phyloP scores from a whole-genome alignment of 2,329 filamentous ascomycete genomes.

The Periconia sp. region DNA sequence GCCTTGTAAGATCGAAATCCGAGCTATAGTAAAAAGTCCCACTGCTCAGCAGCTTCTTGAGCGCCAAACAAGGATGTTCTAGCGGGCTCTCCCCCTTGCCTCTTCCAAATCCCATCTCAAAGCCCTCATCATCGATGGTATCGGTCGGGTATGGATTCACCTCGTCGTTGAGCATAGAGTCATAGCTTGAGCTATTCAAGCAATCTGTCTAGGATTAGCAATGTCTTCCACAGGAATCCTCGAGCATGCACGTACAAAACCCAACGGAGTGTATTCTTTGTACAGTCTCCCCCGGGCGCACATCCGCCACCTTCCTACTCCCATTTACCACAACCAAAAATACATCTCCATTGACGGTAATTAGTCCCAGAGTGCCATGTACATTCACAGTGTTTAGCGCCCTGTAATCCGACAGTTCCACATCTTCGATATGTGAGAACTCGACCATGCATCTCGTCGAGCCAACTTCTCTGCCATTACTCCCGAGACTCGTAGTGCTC shows the following conservation, averaged over 20 bases:
- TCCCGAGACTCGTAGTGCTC: constrained; percentile 59
- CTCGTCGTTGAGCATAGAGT: constrained; percentile 70
- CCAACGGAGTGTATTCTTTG: constrained; percentile 86
- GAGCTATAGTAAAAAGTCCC: constrained; percentile 98
- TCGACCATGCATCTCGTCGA: constrained; percentile 81
- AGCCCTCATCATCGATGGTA: constrained; percentile 60
- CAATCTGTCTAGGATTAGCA: constrained; percentile 67
- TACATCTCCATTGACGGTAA: constrained; percentile 81
- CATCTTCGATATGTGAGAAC: constrained; percentile 69
- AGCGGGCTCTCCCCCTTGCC: constrained; percentile 72
- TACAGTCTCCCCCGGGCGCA: constrained; percentile 87
- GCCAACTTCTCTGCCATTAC: constrained; percentile 38
- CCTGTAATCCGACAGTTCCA: constrained; percentile 77
- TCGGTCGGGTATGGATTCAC: constrained; percentile 62
- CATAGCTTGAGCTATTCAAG: constrained; percentile 84
- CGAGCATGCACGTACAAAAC: constrained; percentile 61
- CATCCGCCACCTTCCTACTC: constrained; percentile 76
- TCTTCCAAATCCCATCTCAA: constrained; percentile 55
- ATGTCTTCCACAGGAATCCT: background rate
- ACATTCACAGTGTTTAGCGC: constrained; percentile 75
- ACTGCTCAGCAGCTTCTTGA: constrained; percentile 91
- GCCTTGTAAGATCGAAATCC: constrained; percentile 96
- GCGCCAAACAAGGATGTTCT: constrained; percentile 87
- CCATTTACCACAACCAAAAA: constrained; percentile 90
- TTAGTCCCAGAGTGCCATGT: constrained; percentile 86